These are phyloP conservation scores for Diaporthe australafricana DNA, from an alignment of 2,329 filamentous ascomycete genomes.

Conservation along the genomic window DNA sequence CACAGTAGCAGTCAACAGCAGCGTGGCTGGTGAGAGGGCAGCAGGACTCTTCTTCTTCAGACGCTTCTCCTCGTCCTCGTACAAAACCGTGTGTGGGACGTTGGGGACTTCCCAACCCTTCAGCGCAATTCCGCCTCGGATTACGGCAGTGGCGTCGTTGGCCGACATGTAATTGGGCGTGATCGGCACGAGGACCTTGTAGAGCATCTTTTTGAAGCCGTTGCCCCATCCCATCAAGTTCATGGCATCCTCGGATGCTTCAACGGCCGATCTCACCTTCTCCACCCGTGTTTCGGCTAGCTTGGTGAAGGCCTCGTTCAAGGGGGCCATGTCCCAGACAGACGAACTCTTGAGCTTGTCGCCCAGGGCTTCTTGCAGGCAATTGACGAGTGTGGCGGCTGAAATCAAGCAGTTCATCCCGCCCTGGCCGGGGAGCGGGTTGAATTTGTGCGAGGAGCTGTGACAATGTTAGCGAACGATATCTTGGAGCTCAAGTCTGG, in stretches of 20 bases:
- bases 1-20: neutral
- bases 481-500: accelerated
- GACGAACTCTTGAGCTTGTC: neutral
- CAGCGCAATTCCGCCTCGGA: neutral
- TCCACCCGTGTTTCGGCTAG: neutral
- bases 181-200: neutral
- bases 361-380: slow-evolving; percentile 11
- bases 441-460: slow-evolving; percentile 12
- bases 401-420: slow-evolving; percentile 19
- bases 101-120: neutral
- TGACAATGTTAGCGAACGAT: neutral
- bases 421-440: slow-evolving; percentile 13
- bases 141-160: neutral
- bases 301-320: slow-evolving; percentile 8
- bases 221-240: slow-evolving; percentile 10
- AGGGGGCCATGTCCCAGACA: slow-evolving; percentile 2
- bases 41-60: neutral
- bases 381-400: neutral
- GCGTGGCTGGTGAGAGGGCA: neutral
- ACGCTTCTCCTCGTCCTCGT: neutral
- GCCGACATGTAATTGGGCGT: neutral
- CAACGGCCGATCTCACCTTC: neutral
- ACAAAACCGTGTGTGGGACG: neutral
- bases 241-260: neutral
- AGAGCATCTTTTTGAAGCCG: neutral